These are phyloP conservation scores for Polyplosphaeria fusca DNA, from an alignment of 495 filamentous ascomycete genomes.

Conservation along the genomic window DNA sequence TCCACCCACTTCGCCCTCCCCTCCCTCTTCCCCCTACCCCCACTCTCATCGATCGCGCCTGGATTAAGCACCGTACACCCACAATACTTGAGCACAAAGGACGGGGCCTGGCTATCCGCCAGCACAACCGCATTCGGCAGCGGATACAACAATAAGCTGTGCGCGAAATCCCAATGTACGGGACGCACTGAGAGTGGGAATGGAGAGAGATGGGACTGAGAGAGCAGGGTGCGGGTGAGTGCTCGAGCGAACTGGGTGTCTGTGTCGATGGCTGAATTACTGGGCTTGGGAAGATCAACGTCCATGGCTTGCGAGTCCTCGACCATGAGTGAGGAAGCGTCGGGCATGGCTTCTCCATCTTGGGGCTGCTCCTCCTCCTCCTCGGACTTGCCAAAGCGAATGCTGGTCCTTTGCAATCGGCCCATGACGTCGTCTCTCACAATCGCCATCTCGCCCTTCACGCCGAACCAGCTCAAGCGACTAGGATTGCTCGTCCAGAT, in stretches of 20 bases:
- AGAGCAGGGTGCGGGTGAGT: conserved; percentile 86
- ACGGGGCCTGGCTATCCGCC: conserved; percentile 71
- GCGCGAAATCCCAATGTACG: conserved; percentile 81
- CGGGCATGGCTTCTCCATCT: conserved; percentile 22
- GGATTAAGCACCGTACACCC: conserved; percentile 97
- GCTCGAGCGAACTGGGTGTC: conserved; percentile 63
- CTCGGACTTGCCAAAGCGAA: conserved; percentile 51
- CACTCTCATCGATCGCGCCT: conserved; percentile 64
- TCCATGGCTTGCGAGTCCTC: conserved; percentile 33
- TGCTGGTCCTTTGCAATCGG: conserved; percentile 68
- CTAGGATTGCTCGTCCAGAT: conserved; percentile 87
- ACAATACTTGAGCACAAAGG: conserved; percentile 86
- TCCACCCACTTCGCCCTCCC: conserved; percentile 72
- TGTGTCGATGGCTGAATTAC: conserved; percentile 47
- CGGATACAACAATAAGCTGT: conserved; percentile 75
- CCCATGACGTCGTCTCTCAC: conserved; percentile 81
- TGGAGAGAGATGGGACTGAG: conserved; percentile 83
- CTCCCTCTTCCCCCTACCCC: conserved; percentile 51
- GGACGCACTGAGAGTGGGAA: conserved; percentile 75
- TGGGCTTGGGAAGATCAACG: conserved; percentile 14
- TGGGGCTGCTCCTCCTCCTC: conserved; percentile 35
- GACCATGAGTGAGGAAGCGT: conserved; percentile 1
- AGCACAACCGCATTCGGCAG: conserved; percentile 79
- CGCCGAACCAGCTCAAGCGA: conserved; percentile 76
- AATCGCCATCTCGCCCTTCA: conserved; percentile 77